phyloP scores from a whole-genome alignment of 192 early-diverging fungal species.

The Phycomyces blakesleeanus region DNA sequence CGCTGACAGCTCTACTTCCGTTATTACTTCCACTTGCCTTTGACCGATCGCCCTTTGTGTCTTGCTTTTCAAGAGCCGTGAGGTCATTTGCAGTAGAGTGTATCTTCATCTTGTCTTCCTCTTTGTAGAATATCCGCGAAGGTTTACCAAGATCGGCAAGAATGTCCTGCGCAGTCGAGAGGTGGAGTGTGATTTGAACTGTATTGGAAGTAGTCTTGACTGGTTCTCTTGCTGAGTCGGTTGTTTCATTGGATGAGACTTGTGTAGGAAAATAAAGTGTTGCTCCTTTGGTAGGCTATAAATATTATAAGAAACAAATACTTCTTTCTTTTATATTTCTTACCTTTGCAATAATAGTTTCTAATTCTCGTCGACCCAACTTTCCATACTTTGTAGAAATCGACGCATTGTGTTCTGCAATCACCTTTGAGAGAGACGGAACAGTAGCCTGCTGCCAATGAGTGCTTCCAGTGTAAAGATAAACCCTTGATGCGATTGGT shows the following conservation, averaged over 20 bases:
- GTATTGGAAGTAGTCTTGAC: constrained; percentile 7
- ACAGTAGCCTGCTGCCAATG: constrained; percentile 45
- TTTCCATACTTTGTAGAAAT: constrained; percentile 35
- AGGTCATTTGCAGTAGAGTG: constrained; percentile 43
- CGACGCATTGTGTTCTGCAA: constrained; percentile 28
- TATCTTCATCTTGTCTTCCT: constrained; percentile 72
- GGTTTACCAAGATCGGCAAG: constrained; percentile 67
- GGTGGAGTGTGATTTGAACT: constrained; percentile 44
- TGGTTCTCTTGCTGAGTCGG: not conserved
- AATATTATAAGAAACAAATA: not conserved
- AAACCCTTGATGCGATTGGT: constrained; percentile 59
- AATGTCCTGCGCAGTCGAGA: constrained; percentile 65
- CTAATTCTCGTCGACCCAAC: constrained; percentile 37
- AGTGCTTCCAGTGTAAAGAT: constrained; percentile 51
- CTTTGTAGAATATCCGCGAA: constrained; percentile 56
- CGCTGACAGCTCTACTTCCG: not conserved
- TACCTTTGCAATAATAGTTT: constrained; percentile 51
- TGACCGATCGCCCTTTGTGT: not conserved
- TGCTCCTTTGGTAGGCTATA: constrained; percentile 41
- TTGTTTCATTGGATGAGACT: constrained; percentile 5
- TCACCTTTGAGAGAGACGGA: constrained; percentile 34
- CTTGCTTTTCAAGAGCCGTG: constrained; percentile 14
- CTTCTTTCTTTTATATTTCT: not conserved
- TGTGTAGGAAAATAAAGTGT: constrained; percentile 36
- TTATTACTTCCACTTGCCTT: constrained; percentile 1